A percentile compares a stretch with the other conserved stretches of the same genome.
These are phyloP conservation scores for Acacia crassicarpa DNA, from an alignment of 306 rosid species.

Conservation along the genomic window DNA sequence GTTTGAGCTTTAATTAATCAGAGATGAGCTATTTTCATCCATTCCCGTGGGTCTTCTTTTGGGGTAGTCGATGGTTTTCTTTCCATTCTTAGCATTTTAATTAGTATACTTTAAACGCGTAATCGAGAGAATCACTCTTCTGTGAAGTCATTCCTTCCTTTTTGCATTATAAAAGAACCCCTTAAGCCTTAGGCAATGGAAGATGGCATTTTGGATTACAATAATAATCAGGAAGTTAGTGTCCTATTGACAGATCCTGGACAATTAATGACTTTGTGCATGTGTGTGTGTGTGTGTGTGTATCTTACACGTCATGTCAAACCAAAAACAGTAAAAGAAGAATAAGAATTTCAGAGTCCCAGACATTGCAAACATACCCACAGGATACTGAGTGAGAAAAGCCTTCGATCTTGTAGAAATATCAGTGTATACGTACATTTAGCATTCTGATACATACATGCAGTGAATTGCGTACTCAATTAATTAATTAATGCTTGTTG, in stretches of 20 bases:
- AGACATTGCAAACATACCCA: neutral
- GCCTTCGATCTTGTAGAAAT: neutral
- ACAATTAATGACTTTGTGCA: slow-evolving; percentile 8
- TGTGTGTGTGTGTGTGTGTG: neutral
- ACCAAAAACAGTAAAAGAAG: neutral
- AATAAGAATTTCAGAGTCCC: neutral
- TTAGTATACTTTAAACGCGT: neutral
- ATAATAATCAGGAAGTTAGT: neutral
- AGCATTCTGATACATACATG: neutral
- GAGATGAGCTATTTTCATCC: neutral
- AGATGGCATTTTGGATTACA: slow-evolving; percentile 5
- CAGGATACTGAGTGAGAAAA: neutral
- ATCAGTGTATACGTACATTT: neutral
- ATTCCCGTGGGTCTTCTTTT: neutral
- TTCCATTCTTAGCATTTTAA: neutral
- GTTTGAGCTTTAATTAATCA: slow-evolving; percentile 35
- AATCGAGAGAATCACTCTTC: neutral
- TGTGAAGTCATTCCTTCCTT: neutral
- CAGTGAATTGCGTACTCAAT: neutral
- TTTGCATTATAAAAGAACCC: neutral
- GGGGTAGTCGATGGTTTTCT: neutral
- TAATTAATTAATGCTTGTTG: neutral
- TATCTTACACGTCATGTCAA: neutral
- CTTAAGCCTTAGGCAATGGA: neutral
- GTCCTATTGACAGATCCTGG: neutral